A percentile compares a stretch with the other conserved stretches of the same genome.
Evolutionary conservation across 2,329 filamentous ascomycete genomes (phyloP).

Genomic region (Colletotrichum lindemuthianum): DNA sequence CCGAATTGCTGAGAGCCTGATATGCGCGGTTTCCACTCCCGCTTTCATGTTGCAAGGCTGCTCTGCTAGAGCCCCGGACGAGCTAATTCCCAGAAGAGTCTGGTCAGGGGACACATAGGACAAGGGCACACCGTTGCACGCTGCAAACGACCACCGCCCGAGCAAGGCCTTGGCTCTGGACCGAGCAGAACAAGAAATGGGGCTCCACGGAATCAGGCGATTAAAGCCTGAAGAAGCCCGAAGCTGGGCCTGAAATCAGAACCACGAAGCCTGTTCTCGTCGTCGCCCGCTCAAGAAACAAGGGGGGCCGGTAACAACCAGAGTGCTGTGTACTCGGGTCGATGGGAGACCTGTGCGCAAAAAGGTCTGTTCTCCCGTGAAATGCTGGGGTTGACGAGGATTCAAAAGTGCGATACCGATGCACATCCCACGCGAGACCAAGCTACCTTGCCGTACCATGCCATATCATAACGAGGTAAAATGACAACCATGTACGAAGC

Average conservation of each 20-base stretch:
- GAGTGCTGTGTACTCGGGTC: constrained; percentile 15
- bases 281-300: background rate
- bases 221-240: constrained; percentile 1
- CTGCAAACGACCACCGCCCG: constrained; percentile 22
- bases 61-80: constrained; percentile 3
- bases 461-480: no score
- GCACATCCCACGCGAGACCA: background rate
- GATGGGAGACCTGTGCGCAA: constrained; percentile 20
- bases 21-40: constrained; percentile 11
- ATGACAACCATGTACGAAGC: no score
- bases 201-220: constrained; percentile 21
- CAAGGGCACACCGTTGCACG: constrained; percentile 32
- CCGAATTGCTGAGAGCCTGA: no score
- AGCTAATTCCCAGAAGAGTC: constrained; percentile 26
- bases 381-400: constrained; percentile 17
- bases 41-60: constrained; percentile 22
- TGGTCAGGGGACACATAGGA: constrained; percentile 27
- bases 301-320: background rate
- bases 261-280: constrained; percentile 2
- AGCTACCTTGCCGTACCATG: no score
- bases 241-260: background rate
- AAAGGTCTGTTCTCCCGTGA: constrained; percentile 23
- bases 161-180: background rate
- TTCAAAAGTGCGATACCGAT: constrained; percentile 20
- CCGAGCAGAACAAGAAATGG: background rate